Conservation (phyloP, 768 basidiomycete genomes). For the Suillus variegatus region DNA sequence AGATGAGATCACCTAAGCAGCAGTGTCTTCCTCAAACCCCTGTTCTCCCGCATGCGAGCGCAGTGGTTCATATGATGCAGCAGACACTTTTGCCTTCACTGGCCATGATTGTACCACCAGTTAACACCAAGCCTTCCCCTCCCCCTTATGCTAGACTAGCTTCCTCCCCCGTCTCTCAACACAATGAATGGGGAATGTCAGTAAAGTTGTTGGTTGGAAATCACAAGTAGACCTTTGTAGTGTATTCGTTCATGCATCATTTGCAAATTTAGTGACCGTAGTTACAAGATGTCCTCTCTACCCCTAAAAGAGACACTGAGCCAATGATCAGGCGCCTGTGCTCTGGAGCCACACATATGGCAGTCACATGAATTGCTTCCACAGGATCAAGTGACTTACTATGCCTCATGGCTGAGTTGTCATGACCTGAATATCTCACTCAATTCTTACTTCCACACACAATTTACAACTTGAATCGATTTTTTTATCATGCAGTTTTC, state of each 20-base stretch:
- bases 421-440: too few species aligned
- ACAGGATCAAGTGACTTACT: too few species aligned
- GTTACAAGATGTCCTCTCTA: too few species aligned
- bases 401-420: too few species aligned
- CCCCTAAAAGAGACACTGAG: too few species aligned
- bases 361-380: too few species aligned
- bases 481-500: too few species aligned
- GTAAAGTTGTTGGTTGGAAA: constrained; percentile 33
- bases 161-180: constrained; percentile 12
- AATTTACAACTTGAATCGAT: too few species aligned
- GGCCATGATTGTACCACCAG: constrained; percentile 36
- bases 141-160: neutral
- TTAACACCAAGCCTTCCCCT: constrained; percentile 34
- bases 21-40: constrained; percentile 35
- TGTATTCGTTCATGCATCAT: neutral
- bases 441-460: too few species aligned
- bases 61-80: constrained; percentile 33
- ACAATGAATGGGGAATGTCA: constrained; percentile 22
- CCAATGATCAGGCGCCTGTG: too few species aligned
- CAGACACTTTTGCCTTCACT: constrained; percentile 36
- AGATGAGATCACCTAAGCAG: constrained; percentile 34
- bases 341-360: too few species aligned
- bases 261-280: neutral
- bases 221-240: constrained; percentile 22
- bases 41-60: constrained; percentile 24